Base-by-base conservation (phyloP, 352 stramenopile species). In the Globisporangium viniferum region DNA sequence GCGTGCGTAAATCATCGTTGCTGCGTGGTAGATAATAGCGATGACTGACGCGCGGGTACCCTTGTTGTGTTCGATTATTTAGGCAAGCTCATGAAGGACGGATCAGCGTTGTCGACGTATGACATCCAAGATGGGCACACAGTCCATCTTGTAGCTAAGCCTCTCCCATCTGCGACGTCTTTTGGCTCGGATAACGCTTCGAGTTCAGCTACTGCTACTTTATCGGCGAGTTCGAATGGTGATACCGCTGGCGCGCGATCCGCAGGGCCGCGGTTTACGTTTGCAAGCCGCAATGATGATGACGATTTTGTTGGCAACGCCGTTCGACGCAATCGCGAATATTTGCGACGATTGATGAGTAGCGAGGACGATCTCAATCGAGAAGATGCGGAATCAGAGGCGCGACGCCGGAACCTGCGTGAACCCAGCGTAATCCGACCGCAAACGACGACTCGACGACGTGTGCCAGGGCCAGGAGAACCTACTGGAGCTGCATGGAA, bases 111-210 rank as follows among this genome's bases (percentile, higher is more conserved):
- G 27, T 73, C 76, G 29, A 76, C 71, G 20, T 98, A 98, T 68
- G 86, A 91, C 33, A 80, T 98, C n/a, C 88, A 98, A 72, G 81
- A 97, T 61, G 93, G 92, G 12, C 92, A 98, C 68, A 98, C 85
- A n/a, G 75, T 98, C 31, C 93, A 98, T 60, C 74, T 98, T 53
- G 89, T 98, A n/a, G 77, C 88, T 33, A 92, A 90, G 59, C 81
- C 78, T 5, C 36, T 60, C 2, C 35, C 27, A 22, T 53, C 33
- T 0, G 22, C 10, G 7, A 29, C 12, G 0, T 24, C 24, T 27
- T n/a, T 33, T 20, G 12, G 14, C 12, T 31, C 66, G 24, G 18
- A 49, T 33, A 6, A 6, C 20, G 39, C 59, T 9, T 44, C 58
- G 8, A 56, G n/a, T 29, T 9, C 20, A 22, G 39, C 61, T 33